Evolutionary conservation across 805 yeast genomes (phyloP), one percentile per base, ranked within the genome.

Genomic region (Yarrowia phangngaensis): DNA sequence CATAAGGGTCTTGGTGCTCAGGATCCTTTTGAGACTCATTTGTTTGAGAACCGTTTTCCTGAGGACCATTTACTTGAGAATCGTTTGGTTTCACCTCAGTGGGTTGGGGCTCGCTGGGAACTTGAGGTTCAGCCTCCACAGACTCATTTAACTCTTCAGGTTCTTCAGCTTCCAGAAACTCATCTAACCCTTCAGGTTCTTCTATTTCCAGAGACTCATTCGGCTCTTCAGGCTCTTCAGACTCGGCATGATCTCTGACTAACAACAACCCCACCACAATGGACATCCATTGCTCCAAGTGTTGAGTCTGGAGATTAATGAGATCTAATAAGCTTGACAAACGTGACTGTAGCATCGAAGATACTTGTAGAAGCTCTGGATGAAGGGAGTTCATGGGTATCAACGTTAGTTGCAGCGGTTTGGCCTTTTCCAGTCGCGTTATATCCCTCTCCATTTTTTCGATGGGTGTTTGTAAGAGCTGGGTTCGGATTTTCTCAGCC

Each of bases 1-100:
- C 32, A 9, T 38, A 38, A 4, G 31, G 45, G 15, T 38, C 45
- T 22, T 7, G n/a, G n/a, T n/a, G n/a, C n/a, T n/a, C n/a, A n/a
- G n/a, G n/a, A n/a, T n/a, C n/a, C n/a, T n/a, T n/a, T n/a, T n/a
- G n/a, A n/a, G n/a, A n/a, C n/a, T n/a, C n/a, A n/a, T n/a, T n/a
- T n/a, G n/a, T n/a, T n/a, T n/a, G n/a, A n/a, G n/a, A n/a, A n/a
- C n/a, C n/a, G n/a, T n/a, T n/a, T n/a, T n/a, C n/a, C n/a, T n/a
- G n/a, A n/a, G n/a, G n/a, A n/a, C n/a, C n/a, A n/a, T n/a, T n/a
- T n/a, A n/a, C n/a, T n/a, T n/a, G n/a, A n/a, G n/a, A n/a, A n/a
- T n/a, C n/a, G n/a, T n/a, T n/a, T n/a, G n/a, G n/a, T n/a, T n/a
- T n/a, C n/a, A n/a, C n/a, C n/a, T n/a, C n/a, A n/a, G n/a, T n/a